Evolutionary conservation across 306 rosid species (phyloP), one percentile per base, ranked within the genome.

Genomic region (Rosa rugosa): DNA sequence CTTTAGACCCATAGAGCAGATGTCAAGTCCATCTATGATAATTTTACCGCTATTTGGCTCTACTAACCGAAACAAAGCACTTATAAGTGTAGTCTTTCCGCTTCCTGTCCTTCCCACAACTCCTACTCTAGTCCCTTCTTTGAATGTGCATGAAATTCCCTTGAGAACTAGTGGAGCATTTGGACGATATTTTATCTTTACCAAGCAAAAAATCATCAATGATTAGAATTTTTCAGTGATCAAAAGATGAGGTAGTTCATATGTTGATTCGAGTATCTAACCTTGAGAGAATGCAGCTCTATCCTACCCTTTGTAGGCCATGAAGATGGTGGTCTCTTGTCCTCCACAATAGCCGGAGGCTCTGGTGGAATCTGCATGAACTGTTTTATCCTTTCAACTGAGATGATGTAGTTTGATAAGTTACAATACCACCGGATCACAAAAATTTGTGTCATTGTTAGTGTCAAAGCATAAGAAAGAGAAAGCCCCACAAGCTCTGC

Each of bases 41-140:
- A 93, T 87, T 62, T 83, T 69, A 57, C 95, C 95, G 10, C 79
- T 63, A 47, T 86, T 73, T 8, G 92, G 97, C 87, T 93, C 98
- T 72, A 93, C 97, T 56, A 91, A 85, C 71, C 88, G 93, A 80
- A 91, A 90, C 87, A 93, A 78, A 79, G 97, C 97, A 79, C 95
- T 91, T 41, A 91, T 89, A 3, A 93, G 89, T 8, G 95, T 91
- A 0, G 90, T 91, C 86, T 91, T 93, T 6, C 97, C 92, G 23
- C 97, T 87, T 85, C 97, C 98, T 6, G 98, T 93, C 68, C 95
- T 90, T 85, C 95, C 98, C 46, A 91, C 95, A 75, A 93, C 95
- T 81, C 98, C 91, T 6, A 91, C 97, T 80, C 86, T 85, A 22
- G 73, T 85, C 67, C 95, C 92, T 84, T 90, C 93, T 47, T 75